Conservation (phyloP, 768 basidiomycete genomes). For the Pleurotus tuoliensis region DNA sequence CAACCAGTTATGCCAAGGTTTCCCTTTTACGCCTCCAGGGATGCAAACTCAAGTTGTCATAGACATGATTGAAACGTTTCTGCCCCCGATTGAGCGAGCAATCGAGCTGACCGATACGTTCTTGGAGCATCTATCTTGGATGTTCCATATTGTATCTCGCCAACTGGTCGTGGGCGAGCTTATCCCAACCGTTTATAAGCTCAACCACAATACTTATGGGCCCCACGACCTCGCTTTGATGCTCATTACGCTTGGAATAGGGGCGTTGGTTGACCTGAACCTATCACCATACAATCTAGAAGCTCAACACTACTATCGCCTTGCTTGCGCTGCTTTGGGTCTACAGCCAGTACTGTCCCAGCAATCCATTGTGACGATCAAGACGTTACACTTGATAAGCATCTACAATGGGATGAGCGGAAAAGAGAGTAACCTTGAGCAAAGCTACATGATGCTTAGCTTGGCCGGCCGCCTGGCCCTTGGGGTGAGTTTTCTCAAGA, state of each 20-base stretch:
- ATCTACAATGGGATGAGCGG: conserved; percentile 53
- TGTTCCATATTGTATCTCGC: conserved; percentile 45
- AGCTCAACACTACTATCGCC: conserved; percentile 47
- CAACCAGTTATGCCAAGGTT: conserved; percentile 36
- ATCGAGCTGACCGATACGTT: conserved; percentile 42
- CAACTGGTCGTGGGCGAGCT: conserved; percentile 40
- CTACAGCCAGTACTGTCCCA: conserved; percentile 41
- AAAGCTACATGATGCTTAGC: conserved; percentile 41
- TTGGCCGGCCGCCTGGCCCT: conserved; percentile 45
- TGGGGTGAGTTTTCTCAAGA: conserved; percentile 29
- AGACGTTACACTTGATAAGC: conserved; percentile 49
- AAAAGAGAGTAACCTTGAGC: conserved; percentile 45
- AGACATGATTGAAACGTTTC: conserved; percentile 38
- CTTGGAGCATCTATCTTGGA: conserved; percentile 46
- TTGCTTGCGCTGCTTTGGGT: conserved; percentile 42
- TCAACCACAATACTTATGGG: conserved; percentile 30
- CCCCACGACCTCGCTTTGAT: conserved; percentile 49
- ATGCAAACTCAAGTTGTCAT: conserved; percentile 30
- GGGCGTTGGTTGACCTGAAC: conserved; percentile 42
- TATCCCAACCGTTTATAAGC: conserved; percentile 43
- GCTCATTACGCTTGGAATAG: conserved; percentile 43
- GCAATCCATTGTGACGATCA: conserved; percentile 43
- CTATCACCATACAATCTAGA: conserved; percentile 46
- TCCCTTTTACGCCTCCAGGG: conserved; percentile 40
- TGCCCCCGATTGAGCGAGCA: conserved; percentile 40